These are phyloP conservation scores for Crepidotus variabilis DNA, from an alignment of 768 basidiomycete species.

Conservation along the genomic window DNA sequence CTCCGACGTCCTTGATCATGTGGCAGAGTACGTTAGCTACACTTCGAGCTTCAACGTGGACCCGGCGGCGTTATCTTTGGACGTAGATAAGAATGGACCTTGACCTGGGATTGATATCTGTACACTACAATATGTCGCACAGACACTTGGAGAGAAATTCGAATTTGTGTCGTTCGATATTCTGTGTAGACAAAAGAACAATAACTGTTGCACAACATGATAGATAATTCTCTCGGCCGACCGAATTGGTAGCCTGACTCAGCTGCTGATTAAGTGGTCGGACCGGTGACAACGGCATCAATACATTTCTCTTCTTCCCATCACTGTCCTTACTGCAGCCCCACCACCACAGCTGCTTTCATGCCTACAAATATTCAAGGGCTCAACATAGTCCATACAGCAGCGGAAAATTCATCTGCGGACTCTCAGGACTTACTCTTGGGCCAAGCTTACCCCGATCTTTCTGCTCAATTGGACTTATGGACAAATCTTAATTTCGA, in stretches of 20 bases:
- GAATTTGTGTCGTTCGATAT: too few relatives aligned
- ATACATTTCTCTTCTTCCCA: conserved; percentile 6
- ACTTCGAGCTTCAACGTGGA: too few relatives aligned
- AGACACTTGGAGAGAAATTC: background rate
- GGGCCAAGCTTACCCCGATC: conserved; percentile 65
- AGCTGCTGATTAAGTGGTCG: conserved; percentile 7
- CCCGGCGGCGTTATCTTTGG: too few relatives aligned
- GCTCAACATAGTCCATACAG: conserved; percentile 72
- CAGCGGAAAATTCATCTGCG: conserved; percentile 27
- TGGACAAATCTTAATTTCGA: conserved; percentile 85
- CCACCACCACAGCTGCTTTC: conserved; percentile 31
- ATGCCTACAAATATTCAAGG: conserved; percentile 63
- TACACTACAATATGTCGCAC: too few relatives aligned
- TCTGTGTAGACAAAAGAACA: too few relatives aligned
- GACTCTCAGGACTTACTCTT: conserved; percentile 59
- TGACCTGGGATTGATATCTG: too few relatives aligned
- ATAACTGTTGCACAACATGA: too few relatives aligned
- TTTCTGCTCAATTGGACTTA: conserved; percentile 73
- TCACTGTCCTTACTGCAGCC: conserved; percentile 7
- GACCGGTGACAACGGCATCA: conserved; percentile 2
- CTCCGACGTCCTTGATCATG: too few relatives aligned
- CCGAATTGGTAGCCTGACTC: conserved; percentile 9
- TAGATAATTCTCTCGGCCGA: background rate
- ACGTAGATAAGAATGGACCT: too few relatives aligned
- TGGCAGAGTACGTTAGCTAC: too few relatives aligned